These are phyloP conservation scores for Penicillium paneum DNA, from an alignment of 2,329 filamentous ascomycete species.

Conservation along the genomic window DNA sequence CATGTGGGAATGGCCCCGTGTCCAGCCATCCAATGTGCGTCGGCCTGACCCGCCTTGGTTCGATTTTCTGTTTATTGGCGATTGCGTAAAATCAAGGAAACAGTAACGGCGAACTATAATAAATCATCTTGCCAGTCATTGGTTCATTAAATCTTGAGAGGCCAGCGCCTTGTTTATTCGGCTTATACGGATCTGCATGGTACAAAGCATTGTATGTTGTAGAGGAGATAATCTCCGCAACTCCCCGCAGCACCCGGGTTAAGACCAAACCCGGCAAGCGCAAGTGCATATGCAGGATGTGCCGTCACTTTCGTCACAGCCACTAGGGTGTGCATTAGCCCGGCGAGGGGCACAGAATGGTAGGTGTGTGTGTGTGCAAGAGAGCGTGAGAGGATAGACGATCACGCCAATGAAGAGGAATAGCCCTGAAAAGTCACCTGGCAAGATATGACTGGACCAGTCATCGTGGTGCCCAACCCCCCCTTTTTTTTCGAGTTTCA, in stretches of 20 bases:
- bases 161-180: neutral
- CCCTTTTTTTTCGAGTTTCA: slow-evolving; percentile 3
- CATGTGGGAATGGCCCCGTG: slow-evolving; percentile 21
- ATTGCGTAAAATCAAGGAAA: slow-evolving; percentile 7
- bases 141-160: slow-evolving; percentile 4
- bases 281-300: neutral
- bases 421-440: neutral
- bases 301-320: slow-evolving; percentile 14
- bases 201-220: neutral
- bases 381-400: neutral
- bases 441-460: neutral
- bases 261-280: neutral
- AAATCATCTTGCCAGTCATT: slow-evolving; percentile 8
- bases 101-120: neutral
- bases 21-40: slow-evolving; percentile 10
- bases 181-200: neutral
- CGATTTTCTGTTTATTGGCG: neutral
- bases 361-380: neutral
- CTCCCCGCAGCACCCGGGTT: slow-evolving; percentile 6
- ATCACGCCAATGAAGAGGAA: slow-evolving; percentile 12
- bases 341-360: neutral
- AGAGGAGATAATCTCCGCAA: slow-evolving; percentile 13
- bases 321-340: slow-evolving; percentile 3
- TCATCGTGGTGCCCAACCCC: slow-evolving; percentile 7
- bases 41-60: neutral